Evolutionary conservation across 164 flowering plant genomes (phyloP).

Genomic region (Cinnamomum micranthum): DNA sequence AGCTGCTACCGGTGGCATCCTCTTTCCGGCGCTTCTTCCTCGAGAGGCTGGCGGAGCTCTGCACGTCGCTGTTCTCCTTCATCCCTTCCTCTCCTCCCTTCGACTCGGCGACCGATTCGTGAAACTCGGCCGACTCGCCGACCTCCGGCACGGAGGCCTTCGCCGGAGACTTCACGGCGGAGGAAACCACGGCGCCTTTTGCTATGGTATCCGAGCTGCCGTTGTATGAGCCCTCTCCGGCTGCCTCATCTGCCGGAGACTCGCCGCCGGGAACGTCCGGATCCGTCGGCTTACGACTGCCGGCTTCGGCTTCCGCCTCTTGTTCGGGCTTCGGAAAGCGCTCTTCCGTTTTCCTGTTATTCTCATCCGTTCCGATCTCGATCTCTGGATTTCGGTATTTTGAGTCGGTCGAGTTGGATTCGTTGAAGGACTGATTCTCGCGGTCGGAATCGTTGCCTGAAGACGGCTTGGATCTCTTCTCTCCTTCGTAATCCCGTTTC

Average conservation of each 20-base stretch:
- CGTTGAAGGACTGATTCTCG: slow-evolving; percentile 7
- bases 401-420: slow-evolving; percentile 54
- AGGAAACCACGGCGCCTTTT: slow-evolving; percentile 14
- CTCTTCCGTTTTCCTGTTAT: no score
- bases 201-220: slow-evolving; percentile 54
- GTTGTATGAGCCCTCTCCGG: slow-evolving; percentile 39
- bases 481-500: neutral
- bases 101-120: slow-evolving; percentile 44
- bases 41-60: slow-evolving; percentile 66
- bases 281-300: neutral
- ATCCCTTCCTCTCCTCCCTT: slow-evolving; percentile 7
- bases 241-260: slow-evolving; percentile 21
- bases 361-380: no score
- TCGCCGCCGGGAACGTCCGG: slow-evolving; percentile 5
- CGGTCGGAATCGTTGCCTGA: slow-evolving; percentile 32
- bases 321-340: no score
- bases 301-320: no score
- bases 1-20: slow-evolving; percentile 15
- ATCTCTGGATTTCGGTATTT: neutral
- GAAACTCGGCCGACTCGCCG: slow-evolving; percentile 39
- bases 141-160: slow-evolving; percentile 5
- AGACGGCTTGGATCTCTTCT: neutral
- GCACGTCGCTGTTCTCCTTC: slow-evolving; percentile 59
- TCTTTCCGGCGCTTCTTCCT: slow-evolving; percentile 27
- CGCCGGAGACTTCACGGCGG: slow-evolving; percentile 1